Evolutionary conservation across 768 basidiomycete genomes (phyloP), one percentile per base, ranked within the genome.

Genomic region (Podaxis sp.): DNA sequence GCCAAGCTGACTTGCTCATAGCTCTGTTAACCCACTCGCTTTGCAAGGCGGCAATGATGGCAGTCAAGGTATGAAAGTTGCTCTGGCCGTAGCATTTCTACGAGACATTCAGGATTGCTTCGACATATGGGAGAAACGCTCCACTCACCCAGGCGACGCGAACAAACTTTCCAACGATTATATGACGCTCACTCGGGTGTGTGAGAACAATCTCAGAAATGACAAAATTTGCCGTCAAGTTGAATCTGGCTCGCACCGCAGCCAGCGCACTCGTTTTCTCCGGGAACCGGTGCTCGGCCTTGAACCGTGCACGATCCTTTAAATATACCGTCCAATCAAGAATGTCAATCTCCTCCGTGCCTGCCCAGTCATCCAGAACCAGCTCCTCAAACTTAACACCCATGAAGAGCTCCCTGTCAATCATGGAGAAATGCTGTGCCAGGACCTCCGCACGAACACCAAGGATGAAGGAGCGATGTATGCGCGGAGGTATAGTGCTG

Each of bases 361-460:
- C 79, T 72, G 82, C 79, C 88, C 88, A 90, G 41, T 90, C 86
- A 54, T 85, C 83, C 64, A 86, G 80, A 41, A 93, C 86, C n/a
- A 94, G 80, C 68, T 96, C 94, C 69, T 95, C 92, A 69, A 94
- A 94, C 67, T 88, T 89, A 72, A 96, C 82, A 12, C 84, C 83
- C 73, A 91, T 86, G 71, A 94, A 93, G 59, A 96, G 75, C 67
- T 96, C 94, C 25, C 91, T 83, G 65, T 96, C 94, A 65, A 96
- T 93, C 82, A 93, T 88, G 6, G 89, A 82, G 68, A 96, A 91
- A 67, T 94, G 91, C 57, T 87, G 81, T 1, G 90, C 90, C 37
- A 97, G 72, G 4, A 74, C 75, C 40, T 85, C 84, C 1, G 90
- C 84, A 5, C 84, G 79, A 70, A 83, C 79, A 33, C 70, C 73